Base-by-base conservation (phyloP, 495 filamentous ascomycete species). In the Lasiosphaeriaceae sp. region DNA sequence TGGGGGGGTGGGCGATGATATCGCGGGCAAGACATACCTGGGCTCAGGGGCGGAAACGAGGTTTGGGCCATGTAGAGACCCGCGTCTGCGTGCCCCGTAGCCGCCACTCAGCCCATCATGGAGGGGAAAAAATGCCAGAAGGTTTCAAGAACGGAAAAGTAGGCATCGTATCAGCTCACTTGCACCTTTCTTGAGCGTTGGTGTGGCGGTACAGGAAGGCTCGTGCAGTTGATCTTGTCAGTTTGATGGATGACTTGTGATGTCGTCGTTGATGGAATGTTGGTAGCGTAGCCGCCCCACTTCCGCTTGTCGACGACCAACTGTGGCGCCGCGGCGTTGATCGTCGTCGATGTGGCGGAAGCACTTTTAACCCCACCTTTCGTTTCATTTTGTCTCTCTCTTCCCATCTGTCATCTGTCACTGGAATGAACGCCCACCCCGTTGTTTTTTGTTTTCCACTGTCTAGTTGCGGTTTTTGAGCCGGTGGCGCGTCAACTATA, bases 21-120 rank as follows among this genome's bases (percentile, higher is more conserved):
- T 59, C 50, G 46, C 59, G 26, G 56, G 41, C 14, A 48, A 50
- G 20, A 61, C 62, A 62, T 62, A 62, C 59, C 62, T 53, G 35
- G 41, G 34, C 24, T 19, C 26, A 3, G 11, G 19, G 14, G 17
- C 29, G 23, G 53, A 26, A 34, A 46, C 46, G 16, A 34, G 11
- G 16, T 26, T 47, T 48, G 37, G 29, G 47, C 44, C 21, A 54
- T 47, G 52, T 48, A 54, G 49, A 54, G 24, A 57, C 23, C 34
- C 56, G 26, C 22, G 24, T 26, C 46, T 49, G 54, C 48, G 21
- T 52, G 55, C 56, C 48, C 47, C 48, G 45, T 43, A 46, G 46
- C 53, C 26, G 17, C 45, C 50, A 51, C 31, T 46, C 50, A 50
- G 26, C 50, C 23, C 37, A 24, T 63, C 60, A 55, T 21, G 59